Evolutionary conservation across 805 yeast species (phyloP), one percentile per base, ranked within the genome.

Genomic region (Barnettozyma sucrosica): DNA sequence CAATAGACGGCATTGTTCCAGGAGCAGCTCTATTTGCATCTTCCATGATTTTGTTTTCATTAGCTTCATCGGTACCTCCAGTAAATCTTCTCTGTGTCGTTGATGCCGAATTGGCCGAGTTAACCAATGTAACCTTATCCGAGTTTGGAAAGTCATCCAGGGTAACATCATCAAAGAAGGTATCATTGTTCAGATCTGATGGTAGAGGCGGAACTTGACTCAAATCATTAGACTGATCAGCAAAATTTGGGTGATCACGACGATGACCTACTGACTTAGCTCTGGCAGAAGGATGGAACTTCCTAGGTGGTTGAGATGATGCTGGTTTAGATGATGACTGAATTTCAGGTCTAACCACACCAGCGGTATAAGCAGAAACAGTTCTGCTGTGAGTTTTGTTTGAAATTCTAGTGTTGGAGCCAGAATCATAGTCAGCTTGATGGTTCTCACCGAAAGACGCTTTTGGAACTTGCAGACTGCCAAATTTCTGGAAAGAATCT

Each of bases 1-100:
- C 97, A 63, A 92, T 89, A 0, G 97, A 89, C 24, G 95, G 96
- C 97, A 90, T 89, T 14, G 85, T 68, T 47, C 87, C 88, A 2
- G 83, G 79, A 48, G 81, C 77, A 13, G 95, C 89, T 51, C 69
- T 68, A 14, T 75, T 72, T 16, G 77, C 77, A 45, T 66, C 65
- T 13, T 65, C 69, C 50, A 79, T 64, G 40, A 79, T 74, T 51
- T 75, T 72, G 26, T 68, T 71, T 52, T 78, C 82, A 2, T 77
- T 62, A 41, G 73, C 57, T 45, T 69, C 71, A 11, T 8, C 20
- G 5, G 37, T 16, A n/a, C 47, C 44, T 10, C 36, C 36, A 13
- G 30, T 42, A 18, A 38, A 44, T 30, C 50, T 47, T 47, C 52
- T 48, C 4, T 25, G 36, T 3, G 21, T 16, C 16, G n/a, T 20